Base-by-base conservation (phyloP, 2,329 filamentous ascomycete species). In the Plenodomus lindquistii region DNA sequence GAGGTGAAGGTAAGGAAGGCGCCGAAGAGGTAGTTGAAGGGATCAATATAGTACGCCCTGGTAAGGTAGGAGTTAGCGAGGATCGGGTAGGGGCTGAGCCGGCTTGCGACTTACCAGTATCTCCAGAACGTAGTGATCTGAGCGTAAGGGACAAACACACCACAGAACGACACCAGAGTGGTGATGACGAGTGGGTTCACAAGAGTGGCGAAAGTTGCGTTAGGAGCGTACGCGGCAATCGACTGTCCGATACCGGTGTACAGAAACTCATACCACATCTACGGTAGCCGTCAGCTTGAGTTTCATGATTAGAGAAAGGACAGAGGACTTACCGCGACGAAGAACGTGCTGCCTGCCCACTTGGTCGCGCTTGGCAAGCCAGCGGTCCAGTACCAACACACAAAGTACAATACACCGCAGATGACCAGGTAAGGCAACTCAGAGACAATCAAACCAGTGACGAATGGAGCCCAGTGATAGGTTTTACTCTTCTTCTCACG, bases 401-500 rank as follows among this genome's bases (percentile, higher is more conserved):
- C 77, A 62, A 77, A 89, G 56, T 85, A 80, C 10, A 89, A 62
- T n/a, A 87, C 68, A 3, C 78, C 83, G 3, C 82, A 81, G 7
- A 89, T 46, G 35, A 83, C 75, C 48, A 82, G 76, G 72, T 78
- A 90, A 0, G 86, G 85, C 1, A 89, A 75, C 65, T 91, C 87
- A 39, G 86, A 85, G 1, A 87, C 46, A 45, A 89, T 81, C 61
- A 87, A 86, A 57, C 84, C 81, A 2, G 85, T 73, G 63, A 90
- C 79, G 69, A 91, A 90, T 0, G 79, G 83, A 55, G 81, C 78
- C 87, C 87, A 90, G 0, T 82, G 86, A 72, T 89, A 91, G 0
- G 82, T 79, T 61, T 88, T 88, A 65, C 79, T 83, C 1, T 85
- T 79, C 11, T 80, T 75, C 57, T 84, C 81, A 39, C 81, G 79